phyloP scores from a whole-genome alignment of 306 rosid species.

The Sophora flavescens region DNA sequence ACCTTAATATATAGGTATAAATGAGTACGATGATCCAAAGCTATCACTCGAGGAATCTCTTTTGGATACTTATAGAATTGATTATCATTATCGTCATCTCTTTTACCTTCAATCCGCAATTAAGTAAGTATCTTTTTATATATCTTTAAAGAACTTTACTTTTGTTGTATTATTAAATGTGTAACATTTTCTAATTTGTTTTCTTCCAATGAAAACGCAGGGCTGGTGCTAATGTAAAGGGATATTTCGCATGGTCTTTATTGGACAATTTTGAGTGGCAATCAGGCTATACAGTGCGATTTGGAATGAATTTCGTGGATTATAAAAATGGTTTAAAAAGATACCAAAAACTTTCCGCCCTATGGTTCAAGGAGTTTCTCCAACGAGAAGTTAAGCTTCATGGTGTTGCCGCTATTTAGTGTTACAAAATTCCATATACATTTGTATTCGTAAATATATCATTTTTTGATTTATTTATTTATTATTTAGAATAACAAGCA shows the following conservation, averaged over 20 bases:
- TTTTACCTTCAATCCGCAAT: slow-evolving; percentile 56
- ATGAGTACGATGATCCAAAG: slow-evolving; percentile 55
- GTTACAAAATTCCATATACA: not conserved
- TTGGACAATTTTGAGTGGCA: slow-evolving; percentile 68
- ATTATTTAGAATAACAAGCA: too few relatives aligned
- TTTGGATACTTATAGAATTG: slow-evolving; percentile 56
- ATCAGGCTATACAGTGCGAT: slow-evolving; percentile 50
- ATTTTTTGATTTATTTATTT: too few relatives aligned
- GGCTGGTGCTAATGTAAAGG: slow-evolving; percentile 63
- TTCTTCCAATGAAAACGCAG: slow-evolving; percentile 10
- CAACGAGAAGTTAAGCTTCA: not conserved
- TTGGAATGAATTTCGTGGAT: slow-evolving; percentile 63
- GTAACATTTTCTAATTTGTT: not conserved
- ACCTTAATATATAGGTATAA: slow-evolving; percentile 50
- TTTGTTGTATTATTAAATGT: not conserved
- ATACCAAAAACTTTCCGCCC: not conserved
- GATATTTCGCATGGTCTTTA: slow-evolving; percentile 75
- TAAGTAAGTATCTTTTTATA: slow-evolving; percentile 42
- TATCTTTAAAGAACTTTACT: not conserved
- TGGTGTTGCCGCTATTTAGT: too few relatives aligned
- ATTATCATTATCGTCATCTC: slow-evolving; percentile 57
- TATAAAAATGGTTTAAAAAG: slow-evolving; percentile 43
- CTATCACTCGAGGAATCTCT: slow-evolving; percentile 56
- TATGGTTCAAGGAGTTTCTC: not conserved
- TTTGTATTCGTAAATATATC: too few relatives aligned